These are phyloP conservation scores for Eudorina sp. DNA, from an alignment of 139 green algal species.

Conservation along the genomic window DNA sequence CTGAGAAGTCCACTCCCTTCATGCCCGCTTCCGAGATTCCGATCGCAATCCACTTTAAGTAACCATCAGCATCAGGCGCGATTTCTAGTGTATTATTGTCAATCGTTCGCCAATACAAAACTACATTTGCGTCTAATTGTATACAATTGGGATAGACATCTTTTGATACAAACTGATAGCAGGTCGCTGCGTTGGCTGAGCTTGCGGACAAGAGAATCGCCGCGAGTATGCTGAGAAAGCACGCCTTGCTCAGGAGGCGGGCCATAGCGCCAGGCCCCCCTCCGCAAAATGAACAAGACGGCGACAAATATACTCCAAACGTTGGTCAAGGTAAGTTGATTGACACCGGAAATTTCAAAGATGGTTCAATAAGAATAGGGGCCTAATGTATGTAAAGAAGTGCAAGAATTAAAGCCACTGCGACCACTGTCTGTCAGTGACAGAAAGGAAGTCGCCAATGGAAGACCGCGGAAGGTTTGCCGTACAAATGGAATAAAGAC, in stretches of 20 bases:
- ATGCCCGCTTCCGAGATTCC: conserved; percentile 38
- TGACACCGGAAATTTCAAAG: no score
- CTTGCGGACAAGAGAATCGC: background rate
- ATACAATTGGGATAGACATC: conserved; percentile 8
- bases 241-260: background rate
- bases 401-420: no score
- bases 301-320: no score
- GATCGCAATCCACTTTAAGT: conserved; percentile 14
- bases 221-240: background rate
- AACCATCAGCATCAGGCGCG: conserved; percentile 24
- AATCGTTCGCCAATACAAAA: background rate
- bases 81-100: conserved; percentile 6
- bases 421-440: no score
- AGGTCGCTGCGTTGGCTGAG: background rate
- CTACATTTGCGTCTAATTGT: conserved; percentile 10
- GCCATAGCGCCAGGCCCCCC: conserved; percentile 6
- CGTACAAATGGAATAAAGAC: no score
- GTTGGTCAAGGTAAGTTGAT: no score
- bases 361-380: no score
- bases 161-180: background rate
- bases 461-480: no score
- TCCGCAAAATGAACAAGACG: background rate
- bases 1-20: conserved; percentile 12
- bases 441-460: no score
- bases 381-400: no score